Evolutionary conservation across 306 rosid genomes (phyloP).

Genomic region (Castanea mollissima): DNA sequence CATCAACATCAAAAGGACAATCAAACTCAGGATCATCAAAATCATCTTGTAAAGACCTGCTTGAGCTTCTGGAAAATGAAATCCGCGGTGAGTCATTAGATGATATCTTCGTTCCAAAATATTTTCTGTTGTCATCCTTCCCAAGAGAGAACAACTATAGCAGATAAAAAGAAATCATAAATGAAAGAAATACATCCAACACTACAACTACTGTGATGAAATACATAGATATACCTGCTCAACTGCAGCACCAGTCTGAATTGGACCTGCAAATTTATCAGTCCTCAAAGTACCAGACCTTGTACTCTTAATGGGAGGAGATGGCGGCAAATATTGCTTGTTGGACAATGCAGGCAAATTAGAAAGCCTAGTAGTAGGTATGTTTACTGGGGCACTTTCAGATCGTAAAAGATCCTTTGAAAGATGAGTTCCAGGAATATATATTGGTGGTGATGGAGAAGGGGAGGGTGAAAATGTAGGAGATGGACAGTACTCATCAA

Average conservation of each 20-base stretch:
- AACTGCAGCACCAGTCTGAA: slow-evolving; percentile 45
- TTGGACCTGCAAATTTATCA: slow-evolving; percentile 35
- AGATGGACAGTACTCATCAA: slow-evolving; percentile 62
- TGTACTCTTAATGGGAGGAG: slow-evolving; percentile 45
- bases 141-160: slow-evolving; percentile 53
- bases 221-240: slow-evolving; percentile 55
- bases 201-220: slow-evolving; percentile 1
- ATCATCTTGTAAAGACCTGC: slow-evolving; percentile 70
- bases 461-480: slow-evolving; percentile 47
- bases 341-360: slow-evolving; percentile 38
- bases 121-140: slow-evolving; percentile 54
- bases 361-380: slow-evolving; percentile 43
- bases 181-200: slow-evolving; percentile 3
- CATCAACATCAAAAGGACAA: slow-evolving; percentile 77
- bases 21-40: slow-evolving; percentile 63
- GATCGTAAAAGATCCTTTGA: slow-evolving; percentile 58
- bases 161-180: slow-evolving; percentile 25
- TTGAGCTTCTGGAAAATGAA: slow-evolving; percentile 75
- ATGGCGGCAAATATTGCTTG: slow-evolving; percentile 57
- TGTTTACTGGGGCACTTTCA: slow-evolving; percentile 76
- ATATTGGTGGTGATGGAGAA: slow-evolving; percentile 60
- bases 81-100: slow-evolving; percentile 49
- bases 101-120: slow-evolving; percentile 51
- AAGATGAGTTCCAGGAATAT: slow-evolving; percentile 42
- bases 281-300: slow-evolving; percentile 36